phyloP scores from a whole-genome alignment of 2,329 filamentous ascomycete species.

The Verticillium nonalfalfae region DNA sequence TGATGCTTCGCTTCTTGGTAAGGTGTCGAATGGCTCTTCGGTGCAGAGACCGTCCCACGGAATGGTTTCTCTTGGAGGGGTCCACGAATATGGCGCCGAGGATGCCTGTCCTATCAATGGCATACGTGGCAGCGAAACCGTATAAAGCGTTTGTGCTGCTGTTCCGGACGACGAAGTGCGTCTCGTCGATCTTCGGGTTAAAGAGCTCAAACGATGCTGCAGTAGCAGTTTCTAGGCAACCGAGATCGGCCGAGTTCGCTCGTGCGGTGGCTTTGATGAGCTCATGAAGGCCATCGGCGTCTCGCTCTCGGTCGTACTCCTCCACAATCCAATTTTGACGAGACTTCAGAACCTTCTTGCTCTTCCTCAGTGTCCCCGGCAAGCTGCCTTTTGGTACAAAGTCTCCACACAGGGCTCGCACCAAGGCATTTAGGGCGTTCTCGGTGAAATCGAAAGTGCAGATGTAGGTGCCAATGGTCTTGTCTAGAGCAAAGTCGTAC shows the following conservation, averaged over 20 bases:
- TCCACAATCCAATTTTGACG: slow-evolving; percentile 94
- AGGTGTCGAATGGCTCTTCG: slow-evolving; percentile 75
- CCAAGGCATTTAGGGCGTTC: slow-evolving; percentile 77
- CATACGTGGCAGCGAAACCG: slow-evolving; percentile 88
- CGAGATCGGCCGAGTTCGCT: slow-evolving; percentile 57
- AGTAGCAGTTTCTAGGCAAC: slow-evolving; percentile 63
- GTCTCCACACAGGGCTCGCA: slow-evolving; percentile 79
- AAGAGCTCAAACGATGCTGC: slow-evolving; percentile 72
- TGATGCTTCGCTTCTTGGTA: slow-evolving; percentile 61
- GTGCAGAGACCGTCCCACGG: slow-evolving; percentile 85
- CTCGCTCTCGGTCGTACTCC: slow-evolving; percentile 73
- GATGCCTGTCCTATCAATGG: slow-evolving; percentile 63
- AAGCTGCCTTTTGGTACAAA: slow-evolving; percentile 52
- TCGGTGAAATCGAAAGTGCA: slow-evolving; percentile 97
- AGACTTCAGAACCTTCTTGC: slow-evolving; percentile 81
- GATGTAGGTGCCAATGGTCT: slow-evolving; percentile 82
- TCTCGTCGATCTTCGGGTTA: slow-evolving; percentile 65
- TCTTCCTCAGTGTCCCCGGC: slow-evolving; percentile 75
- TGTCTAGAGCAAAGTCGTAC: slow-evolving; percentile 94
- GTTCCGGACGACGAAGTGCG: slow-evolving; percentile 89
- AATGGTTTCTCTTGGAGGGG: slow-evolving; percentile 76
- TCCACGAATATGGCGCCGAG: slow-evolving; percentile 89
- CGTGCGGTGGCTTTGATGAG: slow-evolving; percentile 67
- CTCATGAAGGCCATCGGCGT: slow-evolving; percentile 66
- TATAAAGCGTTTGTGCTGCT: slow-evolving; percentile 88